Evolutionary conservation across 2,329 filamentous ascomycete species (phyloP).

Genomic region (Xylariaceae sp.): DNA sequence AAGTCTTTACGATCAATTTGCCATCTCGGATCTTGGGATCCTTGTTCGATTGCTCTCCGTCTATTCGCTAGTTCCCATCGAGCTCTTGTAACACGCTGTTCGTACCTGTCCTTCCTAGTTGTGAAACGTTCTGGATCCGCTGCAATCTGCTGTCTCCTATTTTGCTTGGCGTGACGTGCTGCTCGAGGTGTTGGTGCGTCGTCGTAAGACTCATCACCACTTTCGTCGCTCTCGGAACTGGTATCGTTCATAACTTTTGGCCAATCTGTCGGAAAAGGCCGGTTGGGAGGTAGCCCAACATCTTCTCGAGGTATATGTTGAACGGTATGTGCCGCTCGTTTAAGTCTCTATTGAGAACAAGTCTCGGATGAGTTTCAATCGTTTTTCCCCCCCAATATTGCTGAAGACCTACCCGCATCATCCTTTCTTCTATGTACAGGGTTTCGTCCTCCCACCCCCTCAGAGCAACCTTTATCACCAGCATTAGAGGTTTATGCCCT

Average conservation of each 20-base stretch:
- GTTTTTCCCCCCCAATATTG: too few species aligned
- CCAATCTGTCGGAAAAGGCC: too few species aligned
- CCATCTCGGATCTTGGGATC: too few species aligned
- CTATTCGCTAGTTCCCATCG: neutral
- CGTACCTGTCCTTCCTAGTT: too few species aligned
- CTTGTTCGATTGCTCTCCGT: too few species aligned
- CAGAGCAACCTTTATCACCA: constrained; percentile 5
- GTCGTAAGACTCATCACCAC: constrained; percentile 20
- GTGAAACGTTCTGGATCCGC: neutral
- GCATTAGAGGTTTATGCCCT: too few species aligned
- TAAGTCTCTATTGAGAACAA: too few species aligned
- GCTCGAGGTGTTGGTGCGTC: neutral
- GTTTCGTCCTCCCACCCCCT: neutral
- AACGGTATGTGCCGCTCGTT: constrained; percentile 18
- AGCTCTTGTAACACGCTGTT: neutral
- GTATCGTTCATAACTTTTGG: too few species aligned
- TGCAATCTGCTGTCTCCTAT: neutral
- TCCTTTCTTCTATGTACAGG: neutral
- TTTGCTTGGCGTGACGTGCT: neutral
- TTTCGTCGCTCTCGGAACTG: constrained; percentile 6
- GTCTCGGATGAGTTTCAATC: too few species aligned
- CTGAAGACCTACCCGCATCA: too few species aligned
- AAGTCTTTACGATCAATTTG: constrained; percentile 14
- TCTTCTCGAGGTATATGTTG: constrained; percentile 10
- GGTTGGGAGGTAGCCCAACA: neutral